Percentiles rank a stretch among this genome's conserved stretches.
phyloP scores from a whole-genome alignment of 768 basidiomycete species.

The Mycena galericulata region DNA sequence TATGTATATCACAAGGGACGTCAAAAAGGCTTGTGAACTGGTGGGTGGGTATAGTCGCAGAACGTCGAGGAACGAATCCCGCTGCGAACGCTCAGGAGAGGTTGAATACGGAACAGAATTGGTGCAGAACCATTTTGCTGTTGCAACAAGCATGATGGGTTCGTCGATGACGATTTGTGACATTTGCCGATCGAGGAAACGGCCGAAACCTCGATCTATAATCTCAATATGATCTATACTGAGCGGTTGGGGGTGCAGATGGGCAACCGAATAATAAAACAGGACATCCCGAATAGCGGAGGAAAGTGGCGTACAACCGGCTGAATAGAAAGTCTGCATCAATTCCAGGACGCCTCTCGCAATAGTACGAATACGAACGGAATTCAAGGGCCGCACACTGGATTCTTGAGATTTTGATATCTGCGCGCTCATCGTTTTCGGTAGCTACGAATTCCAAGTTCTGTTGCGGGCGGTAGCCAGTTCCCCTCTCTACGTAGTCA shows the following conservation, averaged over 20 bases:
- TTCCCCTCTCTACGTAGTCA: neutral
- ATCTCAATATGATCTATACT: neutral
- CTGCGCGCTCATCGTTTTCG: neutral
- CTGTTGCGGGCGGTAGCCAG: neutral
- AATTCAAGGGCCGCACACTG: neutral
- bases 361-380: neutral
- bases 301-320: neutral
- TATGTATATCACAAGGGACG: neutral
- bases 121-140: constrained; percentile 11
- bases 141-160: constrained; percentile 5
- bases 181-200: constrained; percentile 11
- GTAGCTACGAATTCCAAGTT: neutral
- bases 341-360: neutral
- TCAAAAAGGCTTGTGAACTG: neutral
- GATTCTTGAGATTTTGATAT: neutral
- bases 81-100: too few relatives aligned
- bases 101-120: too few relatives aligned
- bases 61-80: constrained; percentile 3
- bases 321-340: neutral
- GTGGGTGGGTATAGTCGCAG: neutral
- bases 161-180: constrained; percentile 21
- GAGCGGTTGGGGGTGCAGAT: neutral
- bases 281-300: neutral
- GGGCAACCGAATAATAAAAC: neutral
- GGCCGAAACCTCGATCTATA: neutral